Conservation (phyloP, 257 asterid species). For the Verbena officinalis region DNA sequence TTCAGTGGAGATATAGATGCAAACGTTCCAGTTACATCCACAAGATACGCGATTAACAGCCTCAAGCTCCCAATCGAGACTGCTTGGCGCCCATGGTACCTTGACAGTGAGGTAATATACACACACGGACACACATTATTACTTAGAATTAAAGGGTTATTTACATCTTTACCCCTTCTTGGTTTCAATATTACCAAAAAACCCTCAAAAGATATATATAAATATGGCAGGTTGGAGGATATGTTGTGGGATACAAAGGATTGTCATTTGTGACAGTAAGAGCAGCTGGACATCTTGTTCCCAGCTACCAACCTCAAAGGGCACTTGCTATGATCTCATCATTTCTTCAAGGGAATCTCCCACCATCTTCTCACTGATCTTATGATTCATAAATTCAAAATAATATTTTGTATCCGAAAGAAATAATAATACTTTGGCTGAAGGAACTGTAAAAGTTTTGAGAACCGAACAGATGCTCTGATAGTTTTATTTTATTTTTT, state of each 20-base stretch:
- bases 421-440: too few species aligned
- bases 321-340: conserved; percentile 34
- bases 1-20: conserved; percentile 46
- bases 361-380: conserved; percentile 28
- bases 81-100: conserved; percentile 41
- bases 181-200: too few species aligned
- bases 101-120: conserved; percentile 33
- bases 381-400: neutral
- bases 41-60: conserved; percentile 39
- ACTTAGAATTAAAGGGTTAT: neutral
- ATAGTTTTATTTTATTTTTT: too few species aligned
- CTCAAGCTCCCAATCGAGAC: conserved; percentile 33
- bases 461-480: neutral
- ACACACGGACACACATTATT: neutral
- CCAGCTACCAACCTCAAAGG: conserved; percentile 44
- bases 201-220: neutral
- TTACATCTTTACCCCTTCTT: too few species aligned
- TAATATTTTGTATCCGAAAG: neutral
- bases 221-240: conserved; percentile 40
- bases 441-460: neutral
- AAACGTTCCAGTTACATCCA: conserved; percentile 41
- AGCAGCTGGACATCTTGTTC: conserved; percentile 43
- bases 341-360: conserved; percentile 37
- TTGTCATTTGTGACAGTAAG: conserved; percentile 43
- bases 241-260: conserved; percentile 40